These are phyloP conservation scores for Castanea mollissima DNA, from an alignment of 306 rosid genomes.

Conservation along the genomic window DNA sequence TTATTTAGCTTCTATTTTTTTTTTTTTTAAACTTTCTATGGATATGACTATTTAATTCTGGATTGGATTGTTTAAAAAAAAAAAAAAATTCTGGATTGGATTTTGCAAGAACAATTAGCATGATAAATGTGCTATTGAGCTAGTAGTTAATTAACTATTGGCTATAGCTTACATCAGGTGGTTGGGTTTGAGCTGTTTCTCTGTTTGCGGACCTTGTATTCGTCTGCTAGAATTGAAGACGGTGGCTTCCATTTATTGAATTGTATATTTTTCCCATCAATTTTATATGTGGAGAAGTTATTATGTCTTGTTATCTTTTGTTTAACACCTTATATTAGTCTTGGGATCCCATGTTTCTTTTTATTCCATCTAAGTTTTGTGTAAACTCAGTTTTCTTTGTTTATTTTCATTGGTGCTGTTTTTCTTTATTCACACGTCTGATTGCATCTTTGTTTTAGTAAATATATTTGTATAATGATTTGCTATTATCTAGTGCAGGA, in stretches of 20 bases:
- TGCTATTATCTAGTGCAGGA: conserved; percentile 48
- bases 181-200: conserved; percentile 14
- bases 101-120: conserved; percentile 3
- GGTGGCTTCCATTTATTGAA: background rate
- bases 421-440: background rate
- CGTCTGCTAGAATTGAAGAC: too few species aligned
- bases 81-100: background rate
- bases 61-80: background rate
- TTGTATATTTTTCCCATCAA: background rate
- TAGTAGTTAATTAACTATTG: background rate
- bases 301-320: too few species aligned
- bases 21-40: background rate
- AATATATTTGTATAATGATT: conserved; percentile 4
- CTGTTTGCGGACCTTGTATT: background rate
- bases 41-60: background rate
- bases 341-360: background rate
- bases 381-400: background rate
- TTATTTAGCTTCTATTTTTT: background rate
- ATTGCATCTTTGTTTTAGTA: background rate
- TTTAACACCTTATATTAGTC: conserved; percentile 4
- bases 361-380: background rate
- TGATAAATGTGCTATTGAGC: background rate
- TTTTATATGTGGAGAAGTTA: background rate
- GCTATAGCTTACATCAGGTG: background rate
- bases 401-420: background rate